A percentile compares a stretch with the other conserved stretches of the same genome.
phyloP scores from a whole-genome alignment of 805 yeast genomes.

The Candida lessepsii region DNA sequence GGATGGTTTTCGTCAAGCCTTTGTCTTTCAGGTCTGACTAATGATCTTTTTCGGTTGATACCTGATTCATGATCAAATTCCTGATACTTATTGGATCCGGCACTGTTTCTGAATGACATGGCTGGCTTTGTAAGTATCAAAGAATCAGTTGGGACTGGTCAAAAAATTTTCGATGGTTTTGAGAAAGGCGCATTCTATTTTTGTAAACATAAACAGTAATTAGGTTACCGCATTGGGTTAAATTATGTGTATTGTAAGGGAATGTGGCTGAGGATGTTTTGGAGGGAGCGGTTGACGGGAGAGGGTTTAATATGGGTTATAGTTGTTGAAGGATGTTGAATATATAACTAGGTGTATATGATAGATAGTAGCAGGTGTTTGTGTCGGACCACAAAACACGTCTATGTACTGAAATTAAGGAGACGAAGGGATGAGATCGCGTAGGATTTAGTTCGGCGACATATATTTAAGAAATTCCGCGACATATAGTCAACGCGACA shows the following conservation, averaged over 20 bases:
- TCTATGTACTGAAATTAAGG: no score
- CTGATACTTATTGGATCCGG: slow-evolving; percentile 23
- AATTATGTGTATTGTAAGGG: not conserved
- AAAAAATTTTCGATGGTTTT: slow-evolving; percentile 5
- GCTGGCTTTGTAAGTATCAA: not conserved
- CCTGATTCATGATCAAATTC: slow-evolving; percentile 45
- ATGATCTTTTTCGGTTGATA: slow-evolving; percentile 57
- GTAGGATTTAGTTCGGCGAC: no score
- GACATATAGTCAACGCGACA: no score
- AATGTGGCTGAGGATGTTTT: no score
- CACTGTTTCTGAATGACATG: slow-evolving; percentile 33
- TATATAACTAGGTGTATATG: no score
- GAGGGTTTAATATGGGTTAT: no score
- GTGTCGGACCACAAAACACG: no score
- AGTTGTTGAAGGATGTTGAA: no score
- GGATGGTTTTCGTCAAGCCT: slow-evolving; percentile 66
- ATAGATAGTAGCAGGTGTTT: no score
- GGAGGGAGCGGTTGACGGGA: no score
- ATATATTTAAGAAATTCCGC: no score
- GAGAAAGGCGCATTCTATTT: slow-evolving; percentile 8
- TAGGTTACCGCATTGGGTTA: slow-evolving; percentile 1
- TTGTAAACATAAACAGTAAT: slow-evolving; percentile 6
- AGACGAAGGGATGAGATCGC: no score
- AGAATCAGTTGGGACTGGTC: not conserved
- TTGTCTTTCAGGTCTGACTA: slow-evolving; percentile 84